Percentiles rank a stretch among this genome's conserved stretches.
Conservation (phyloP, 768 basidiomycete genomes). For the Roridomyces roridus region DNA sequence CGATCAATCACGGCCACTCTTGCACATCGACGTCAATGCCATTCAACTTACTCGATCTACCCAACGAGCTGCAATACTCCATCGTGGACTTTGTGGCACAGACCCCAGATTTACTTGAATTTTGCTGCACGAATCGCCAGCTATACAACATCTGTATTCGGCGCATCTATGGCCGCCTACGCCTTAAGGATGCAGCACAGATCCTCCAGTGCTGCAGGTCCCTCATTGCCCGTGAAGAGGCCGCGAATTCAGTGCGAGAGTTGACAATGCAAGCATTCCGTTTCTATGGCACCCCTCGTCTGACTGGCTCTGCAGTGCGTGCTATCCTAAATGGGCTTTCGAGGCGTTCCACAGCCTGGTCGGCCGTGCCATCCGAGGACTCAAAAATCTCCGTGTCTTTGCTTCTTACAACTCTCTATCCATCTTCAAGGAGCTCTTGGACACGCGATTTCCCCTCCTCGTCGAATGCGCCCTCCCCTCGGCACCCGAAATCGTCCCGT, state of each 20-base stretch:
- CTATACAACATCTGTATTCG: neutral
- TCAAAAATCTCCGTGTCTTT: neutral
- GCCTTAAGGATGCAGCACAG: neutral
- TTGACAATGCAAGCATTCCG: neutral
- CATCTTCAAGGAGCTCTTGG: neutral
- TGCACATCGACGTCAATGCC: too few relatives aligned
- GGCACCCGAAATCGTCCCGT: neutral
- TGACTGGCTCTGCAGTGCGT: neutral
- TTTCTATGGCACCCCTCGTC: too few relatives aligned
- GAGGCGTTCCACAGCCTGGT: neutral
- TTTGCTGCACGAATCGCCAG: neutral
- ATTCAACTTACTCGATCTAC: neutral
- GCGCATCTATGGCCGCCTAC: neutral
- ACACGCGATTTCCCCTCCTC: slow-evolving; percentile 1
- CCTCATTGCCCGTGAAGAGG: neutral
- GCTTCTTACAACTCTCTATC: neutral
- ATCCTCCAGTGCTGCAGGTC: neutral
- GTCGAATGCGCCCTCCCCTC: neutral
- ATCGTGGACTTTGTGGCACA: too few relatives aligned
- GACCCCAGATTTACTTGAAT: neutral
- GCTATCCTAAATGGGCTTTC: neutral
- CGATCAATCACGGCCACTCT: neutral
- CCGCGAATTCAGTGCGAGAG: neutral
- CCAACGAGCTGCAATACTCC: neutral
- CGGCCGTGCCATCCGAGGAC: neutral